Evolutionary conservation across 78 protist species (phyloP), one percentile per base, ranked within the genome.

Genomic region (Corallochytrium limacisporum): DNA sequence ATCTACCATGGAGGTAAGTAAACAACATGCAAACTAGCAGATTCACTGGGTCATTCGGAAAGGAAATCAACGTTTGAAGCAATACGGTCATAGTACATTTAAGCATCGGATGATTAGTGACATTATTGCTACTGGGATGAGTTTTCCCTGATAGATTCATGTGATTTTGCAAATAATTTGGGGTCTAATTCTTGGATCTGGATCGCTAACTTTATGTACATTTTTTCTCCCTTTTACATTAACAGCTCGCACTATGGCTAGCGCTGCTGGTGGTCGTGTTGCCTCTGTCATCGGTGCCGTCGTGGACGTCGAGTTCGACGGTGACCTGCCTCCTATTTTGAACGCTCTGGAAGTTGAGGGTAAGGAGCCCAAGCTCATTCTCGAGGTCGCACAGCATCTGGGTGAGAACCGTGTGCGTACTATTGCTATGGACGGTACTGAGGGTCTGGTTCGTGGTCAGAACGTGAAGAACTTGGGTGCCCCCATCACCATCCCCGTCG

Each of bases 361-460:
- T 10, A 46, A 36, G 32, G 44, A 40, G 28, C 26, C 42, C 60
- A 79, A 81, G 51, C 78, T 90, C 26, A 88, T 90, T 3, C 91
- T 95, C 13, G 99, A 95, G 84, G 96, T 95, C 13, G 92, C 92
- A 35, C 96, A 88, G 86, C 99, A 95, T 47, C 73, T 95, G 9
- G 97, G 95, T 26, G 72, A 85, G 63, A 80, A 80, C 85, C 61
- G 87, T n/a, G 96, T 89, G 32, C 95, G 99, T 46, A 84, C 93
- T 40, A 91, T 95, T 81, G 97, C 97, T 62, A 86, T 95, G 89
- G 95, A 91, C 73, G 81, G 92, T 68, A 92, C 99, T 35, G 99
- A 95, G 77, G 96, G 97, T 74, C 84, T 95, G 15, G 74, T 56
- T n/a, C 92, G 95, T 38, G 94, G 95, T 54, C 79, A 79, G 54